phyloP scores from a whole-genome alignment of 345 rosid genomes.

The Clausena lansium region DNA sequence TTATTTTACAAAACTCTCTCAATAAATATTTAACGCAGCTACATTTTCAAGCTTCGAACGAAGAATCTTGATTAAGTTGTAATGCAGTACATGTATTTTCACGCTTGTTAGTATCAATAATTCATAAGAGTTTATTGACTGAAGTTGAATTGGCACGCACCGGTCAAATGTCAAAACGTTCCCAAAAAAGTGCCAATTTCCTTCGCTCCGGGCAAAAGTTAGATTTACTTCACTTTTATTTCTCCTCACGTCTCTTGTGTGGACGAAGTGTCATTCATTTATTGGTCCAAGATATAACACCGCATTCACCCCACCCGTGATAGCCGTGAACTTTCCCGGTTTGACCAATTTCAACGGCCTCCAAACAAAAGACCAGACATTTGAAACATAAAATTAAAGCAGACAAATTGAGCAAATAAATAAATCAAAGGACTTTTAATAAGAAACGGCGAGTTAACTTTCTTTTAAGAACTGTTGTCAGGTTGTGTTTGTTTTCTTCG shows the following conservation, averaged over 20 bases:
- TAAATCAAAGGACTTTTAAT: background rate
- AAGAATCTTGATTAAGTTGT: too few relatives aligned
- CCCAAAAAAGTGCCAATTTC: too few relatives aligned
- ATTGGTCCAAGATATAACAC: background rate
- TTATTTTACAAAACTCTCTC: too few relatives aligned
- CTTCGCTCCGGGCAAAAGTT: too few relatives aligned
- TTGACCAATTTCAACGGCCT: background rate
- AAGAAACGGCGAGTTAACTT: slow-evolving; percentile 33
- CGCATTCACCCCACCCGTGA: background rate
- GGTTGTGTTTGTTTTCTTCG: rapidly evolving
- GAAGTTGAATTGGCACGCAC: too few relatives aligned
- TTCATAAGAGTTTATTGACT: too few relatives aligned
- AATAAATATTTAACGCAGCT: too few relatives aligned
- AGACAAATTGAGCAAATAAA: background rate
- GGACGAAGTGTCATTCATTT: background rate
- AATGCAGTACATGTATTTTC: too few relatives aligned
- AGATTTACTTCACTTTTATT: too few relatives aligned
- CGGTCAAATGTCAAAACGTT: too few relatives aligned
- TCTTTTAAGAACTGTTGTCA: slow-evolving; percentile 29
- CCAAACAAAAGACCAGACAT: background rate
- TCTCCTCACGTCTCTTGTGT: background rate
- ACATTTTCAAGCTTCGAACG: too few relatives aligned
- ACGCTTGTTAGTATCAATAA: too few relatives aligned
- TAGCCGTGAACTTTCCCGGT: background rate
- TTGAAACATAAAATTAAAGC: background rate